Evolutionary conservation across 306 rosid genomes (phyloP).

Genomic region (Phaseolus lunatus): DNA sequence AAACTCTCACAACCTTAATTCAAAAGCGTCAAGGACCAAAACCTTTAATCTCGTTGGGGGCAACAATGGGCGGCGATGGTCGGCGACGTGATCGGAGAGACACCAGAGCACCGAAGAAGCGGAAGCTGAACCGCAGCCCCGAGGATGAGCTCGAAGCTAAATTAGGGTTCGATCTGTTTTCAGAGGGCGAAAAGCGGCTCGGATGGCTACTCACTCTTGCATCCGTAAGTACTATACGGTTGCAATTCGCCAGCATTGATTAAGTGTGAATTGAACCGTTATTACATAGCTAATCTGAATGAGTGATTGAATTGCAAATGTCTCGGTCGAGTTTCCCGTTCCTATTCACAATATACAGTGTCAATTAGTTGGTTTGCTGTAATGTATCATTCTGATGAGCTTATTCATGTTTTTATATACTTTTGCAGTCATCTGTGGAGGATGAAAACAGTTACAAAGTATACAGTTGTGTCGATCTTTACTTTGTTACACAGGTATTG

Average conservation of each 20-base stretch:
- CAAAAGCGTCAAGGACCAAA: not conserved
- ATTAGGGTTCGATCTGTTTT: constrained; percentile 79
- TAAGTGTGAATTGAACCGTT: constrained; percentile 6
- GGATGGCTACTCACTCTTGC: constrained; percentile 91
- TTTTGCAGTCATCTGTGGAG: constrained; percentile 84
- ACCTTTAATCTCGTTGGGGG: not conserved
- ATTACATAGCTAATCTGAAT: not conserved
- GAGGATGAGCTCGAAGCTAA: constrained; percentile 91
- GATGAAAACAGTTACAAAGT: constrained; percentile 75
- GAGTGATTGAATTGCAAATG: not conserved
- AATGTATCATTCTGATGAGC: constrained; percentile 13
- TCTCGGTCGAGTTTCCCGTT: not conserved
- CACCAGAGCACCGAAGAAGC: constrained; percentile 63
- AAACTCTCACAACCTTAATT: not conserved
- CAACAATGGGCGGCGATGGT: constrained; percentile 60
- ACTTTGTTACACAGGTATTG: constrained; percentile 90
- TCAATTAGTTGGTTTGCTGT: constrained; percentile 33
- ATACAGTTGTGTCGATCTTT: constrained; percentile 82
- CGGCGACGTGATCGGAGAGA: constrained; percentile 65
- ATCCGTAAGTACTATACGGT: constrained; percentile 63
- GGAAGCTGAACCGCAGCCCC: constrained; percentile 69
- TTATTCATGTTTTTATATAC: constrained; percentile 44
- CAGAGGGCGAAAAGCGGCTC: constrained; percentile 88
- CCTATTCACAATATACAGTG: not conserved
- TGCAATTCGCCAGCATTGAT: not conserved